phyloP scores from a whole-genome alignment of 1,139 yeast species.

The Zygoascus meyerae region DNA sequence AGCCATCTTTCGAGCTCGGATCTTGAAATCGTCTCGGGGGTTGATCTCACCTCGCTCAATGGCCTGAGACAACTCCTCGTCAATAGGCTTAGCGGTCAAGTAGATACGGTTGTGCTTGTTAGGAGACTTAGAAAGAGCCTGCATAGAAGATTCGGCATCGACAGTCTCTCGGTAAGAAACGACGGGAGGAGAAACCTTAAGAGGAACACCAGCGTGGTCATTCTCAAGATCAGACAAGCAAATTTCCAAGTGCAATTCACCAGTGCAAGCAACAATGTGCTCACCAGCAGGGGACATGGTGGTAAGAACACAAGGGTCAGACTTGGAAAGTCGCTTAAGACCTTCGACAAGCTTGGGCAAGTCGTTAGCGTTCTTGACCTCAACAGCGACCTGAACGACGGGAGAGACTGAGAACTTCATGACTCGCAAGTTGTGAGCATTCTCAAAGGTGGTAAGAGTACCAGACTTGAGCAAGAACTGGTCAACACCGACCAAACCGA shows the following conservation, averaged over 20 bases:
- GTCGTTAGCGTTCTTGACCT: conserved; percentile 98
- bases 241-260: conserved; percentile 99
- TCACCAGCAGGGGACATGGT: conserved; percentile 93
- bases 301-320: conserved; percentile 97
- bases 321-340: conserved; percentile 98
- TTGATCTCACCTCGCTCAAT: conserved; percentile 88
- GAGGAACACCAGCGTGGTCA: conserved; percentile 99
- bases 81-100: conserved; percentile 94
- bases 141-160: conserved; percentile 86
- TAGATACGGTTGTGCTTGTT: conserved; percentile 99
- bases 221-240: conserved; percentile 93
- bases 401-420: conserved; percentile 99
- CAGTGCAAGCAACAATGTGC: conserved; percentile 99
- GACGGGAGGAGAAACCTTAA: conserved; percentile 95
- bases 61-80: conserved; percentile 88
- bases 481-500: conserved; percentile 99
- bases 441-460: conserved; percentile 94
- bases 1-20: conserved; percentile 98
- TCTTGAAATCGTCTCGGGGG: conserved; percentile 98
- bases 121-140: conserved; percentile 98
- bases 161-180: conserved; percentile 99
- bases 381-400: conserved; percentile 99
- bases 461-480: conserved; percentile 99
- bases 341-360: conserved; percentile 99
- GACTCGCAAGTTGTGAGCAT: conserved; percentile 99